Evolutionary conservation across 108 stramenopile species (phyloP).

Genomic region (Skeletonema tropicum): DNA sequence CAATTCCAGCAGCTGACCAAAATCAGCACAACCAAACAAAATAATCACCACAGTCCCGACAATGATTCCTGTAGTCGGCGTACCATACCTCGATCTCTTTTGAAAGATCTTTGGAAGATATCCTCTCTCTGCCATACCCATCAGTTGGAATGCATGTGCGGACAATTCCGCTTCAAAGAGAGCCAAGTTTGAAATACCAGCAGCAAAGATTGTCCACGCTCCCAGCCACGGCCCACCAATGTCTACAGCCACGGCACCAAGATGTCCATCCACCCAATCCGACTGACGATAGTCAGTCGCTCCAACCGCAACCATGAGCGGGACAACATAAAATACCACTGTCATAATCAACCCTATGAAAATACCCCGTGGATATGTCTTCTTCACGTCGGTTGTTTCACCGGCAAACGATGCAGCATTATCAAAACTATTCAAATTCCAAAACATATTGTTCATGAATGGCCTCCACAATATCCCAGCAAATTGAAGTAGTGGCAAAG

Average conservation of each 20-base stretch:
- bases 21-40: constrained; percentile 68
- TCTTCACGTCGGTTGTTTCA: constrained; percentile 81
- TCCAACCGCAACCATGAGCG: constrained; percentile 79
- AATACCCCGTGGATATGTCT: constrained; percentile 81
- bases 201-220: constrained; percentile 90
- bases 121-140: constrained; percentile 92
- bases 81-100: constrained; percentile 78
- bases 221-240: constrained; percentile 92
- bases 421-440: constrained; percentile 96
- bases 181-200: constrained; percentile 88
- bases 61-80: constrained; percentile 87
- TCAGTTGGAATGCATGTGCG: constrained; percentile 89
- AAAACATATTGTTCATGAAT: constrained; percentile 94
- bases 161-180: constrained; percentile 95
- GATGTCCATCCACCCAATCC: constrained; percentile 89
- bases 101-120: constrained; percentile 82
- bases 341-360: constrained; percentile 68
- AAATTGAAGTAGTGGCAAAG: constrained; percentile 40
- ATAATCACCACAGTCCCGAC: constrained; percentile 79
- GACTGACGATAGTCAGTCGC: constrained; percentile 63
- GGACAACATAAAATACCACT: constrained; percentile 74
- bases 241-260: constrained; percentile 75
- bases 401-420: constrained; percentile 84
- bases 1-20: constrained; percentile 88
- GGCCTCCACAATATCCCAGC: constrained; percentile 90